phyloP scores from a whole-genome alignment of 768 basidiomycete species.

The Crucibulum laeve region DNA sequence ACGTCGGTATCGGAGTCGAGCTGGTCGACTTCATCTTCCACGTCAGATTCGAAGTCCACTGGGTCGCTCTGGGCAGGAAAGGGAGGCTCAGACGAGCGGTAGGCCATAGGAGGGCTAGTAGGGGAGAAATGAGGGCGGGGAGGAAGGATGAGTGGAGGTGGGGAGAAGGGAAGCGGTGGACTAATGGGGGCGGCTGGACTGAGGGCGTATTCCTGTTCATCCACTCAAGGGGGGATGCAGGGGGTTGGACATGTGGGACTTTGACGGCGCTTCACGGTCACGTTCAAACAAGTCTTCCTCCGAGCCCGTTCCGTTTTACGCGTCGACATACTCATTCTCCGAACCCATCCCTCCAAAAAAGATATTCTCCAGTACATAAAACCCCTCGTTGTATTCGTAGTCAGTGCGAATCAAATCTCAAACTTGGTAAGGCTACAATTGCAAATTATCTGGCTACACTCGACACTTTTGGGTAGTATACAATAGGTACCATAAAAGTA shows the following conservation, averaged over 20 bases:
- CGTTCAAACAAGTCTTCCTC: conserved; percentile 9
- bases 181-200: conserved; percentile 2
- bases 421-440: too few species aligned
- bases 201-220: neutral
- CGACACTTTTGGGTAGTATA: too few species aligned
- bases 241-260: conserved; percentile 12
- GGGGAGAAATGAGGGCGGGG: neutral
- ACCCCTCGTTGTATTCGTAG: too few species aligned
- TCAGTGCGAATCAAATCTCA: too few species aligned
- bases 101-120: conserved; percentile 1
- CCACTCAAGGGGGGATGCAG: conserved; percentile 3
- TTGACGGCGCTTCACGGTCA: conserved; percentile 20
- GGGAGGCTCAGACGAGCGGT: conserved; percentile 1
- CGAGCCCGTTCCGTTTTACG: conserved; percentile 1
- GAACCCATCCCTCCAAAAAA: too few species aligned
- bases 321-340: neutral
- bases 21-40: conserved; percentile 63
- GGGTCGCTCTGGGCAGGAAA: conserved; percentile 10
- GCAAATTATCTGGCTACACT: too few species aligned
- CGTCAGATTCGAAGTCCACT: conserved; percentile 36
- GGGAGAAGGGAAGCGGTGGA: conserved; percentile 2
- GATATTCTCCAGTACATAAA: too few species aligned
- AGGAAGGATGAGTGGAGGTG: conserved; percentile 6
- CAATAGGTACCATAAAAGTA: too few species aligned
- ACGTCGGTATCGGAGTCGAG: conserved; percentile 53